Conservation (phyloP, 2,329 filamentous ascomycete genomes). For the Fusarium coffeatum region DNA sequence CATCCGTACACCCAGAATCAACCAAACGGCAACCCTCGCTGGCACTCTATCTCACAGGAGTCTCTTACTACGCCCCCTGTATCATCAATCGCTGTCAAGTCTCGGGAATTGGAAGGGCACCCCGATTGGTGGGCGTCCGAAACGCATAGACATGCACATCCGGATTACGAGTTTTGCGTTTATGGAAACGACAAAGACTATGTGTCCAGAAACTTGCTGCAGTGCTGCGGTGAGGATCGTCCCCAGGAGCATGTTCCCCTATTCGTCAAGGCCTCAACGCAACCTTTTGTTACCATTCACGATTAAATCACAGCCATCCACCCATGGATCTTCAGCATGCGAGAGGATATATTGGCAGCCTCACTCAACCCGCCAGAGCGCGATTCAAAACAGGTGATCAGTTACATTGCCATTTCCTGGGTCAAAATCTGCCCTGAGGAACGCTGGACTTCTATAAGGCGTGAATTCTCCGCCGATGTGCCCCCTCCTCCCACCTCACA, state of each 20-base stretch:
- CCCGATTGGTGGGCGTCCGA: neutral
- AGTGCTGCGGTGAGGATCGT: neutral
- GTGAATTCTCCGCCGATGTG: no score
- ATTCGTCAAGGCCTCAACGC: neutral
- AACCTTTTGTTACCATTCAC: neutral
- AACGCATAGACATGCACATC: neutral
- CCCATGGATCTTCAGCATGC: neutral
- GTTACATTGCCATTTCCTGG: no score
- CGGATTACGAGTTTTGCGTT: accelerated
- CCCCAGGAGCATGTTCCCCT: neutral
- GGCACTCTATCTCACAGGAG: neutral
- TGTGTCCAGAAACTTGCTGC: neutral
- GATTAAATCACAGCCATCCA: neutral
- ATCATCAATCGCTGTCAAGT: neutral
- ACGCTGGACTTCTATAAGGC: no score
- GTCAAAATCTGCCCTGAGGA: no score
- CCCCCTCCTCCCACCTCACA: no score
- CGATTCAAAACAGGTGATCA: no score
- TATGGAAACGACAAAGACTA: accelerated
- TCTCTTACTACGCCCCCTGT: accelerated
- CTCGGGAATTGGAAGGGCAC: neutral
- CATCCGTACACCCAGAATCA: accelerated
- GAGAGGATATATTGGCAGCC: no score
- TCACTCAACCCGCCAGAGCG: no score
- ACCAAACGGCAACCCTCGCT: accelerated